Conservation (phyloP, 768 basidiomycete species). For the Naganishia antarctica region DNA sequence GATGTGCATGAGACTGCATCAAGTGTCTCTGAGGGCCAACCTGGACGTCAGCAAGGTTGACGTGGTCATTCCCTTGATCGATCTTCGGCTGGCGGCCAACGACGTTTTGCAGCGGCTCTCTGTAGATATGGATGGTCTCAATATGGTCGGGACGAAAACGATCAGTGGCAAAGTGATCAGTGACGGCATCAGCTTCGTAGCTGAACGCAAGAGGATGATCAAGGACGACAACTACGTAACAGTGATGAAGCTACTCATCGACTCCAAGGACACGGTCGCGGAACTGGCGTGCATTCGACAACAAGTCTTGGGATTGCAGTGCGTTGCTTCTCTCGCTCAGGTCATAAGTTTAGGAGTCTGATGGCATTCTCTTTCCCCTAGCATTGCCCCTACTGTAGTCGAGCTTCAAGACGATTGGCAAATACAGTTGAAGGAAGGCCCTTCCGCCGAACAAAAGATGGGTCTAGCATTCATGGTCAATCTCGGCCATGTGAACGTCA, state of each 20-base stretch:
- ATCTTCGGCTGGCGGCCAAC: slow-evolving; percentile 61
- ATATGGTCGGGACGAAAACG: slow-evolving; percentile 53
- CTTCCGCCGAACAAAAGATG: slow-evolving; percentile 16
- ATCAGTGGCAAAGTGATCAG: slow-evolving; percentile 42
- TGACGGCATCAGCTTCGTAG: slow-evolving; percentile 35
- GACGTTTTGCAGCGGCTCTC: slow-evolving; percentile 59
- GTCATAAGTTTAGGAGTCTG: background rate
- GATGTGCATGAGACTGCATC: slow-evolving; percentile 59
- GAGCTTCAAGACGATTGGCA: slow-evolving; percentile 46
- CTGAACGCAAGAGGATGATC: slow-evolving; percentile 32
- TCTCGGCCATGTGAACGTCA: slow-evolving; percentile 40
- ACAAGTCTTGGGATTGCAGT: slow-evolving; percentile 40
- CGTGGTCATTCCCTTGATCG: slow-evolving; percentile 61
- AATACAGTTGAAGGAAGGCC: background rate
- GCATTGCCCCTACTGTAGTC: slow-evolving; percentile 40
- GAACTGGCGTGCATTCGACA: slow-evolving; percentile 36
- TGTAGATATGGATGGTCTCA: slow-evolving; percentile 57
- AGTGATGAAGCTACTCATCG: slow-evolving; percentile 37
- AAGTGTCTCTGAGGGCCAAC: slow-evolving; percentile 69
- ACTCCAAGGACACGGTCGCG: slow-evolving; percentile 35
- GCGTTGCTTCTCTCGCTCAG: slow-evolving; percentile 16
- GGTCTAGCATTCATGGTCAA: slow-evolving; percentile 43
- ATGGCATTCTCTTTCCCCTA: slow-evolving; percentile 15
- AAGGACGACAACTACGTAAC: slow-evolving; percentile 28
- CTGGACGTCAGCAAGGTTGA: slow-evolving; percentile 72